Percentiles rank a stretch among this genome's conserved stretches.
Evolutionary conservation across 2,329 filamentous ascomycete genomes (phyloP).

Genomic region (Aspergillus sp.): DNA sequence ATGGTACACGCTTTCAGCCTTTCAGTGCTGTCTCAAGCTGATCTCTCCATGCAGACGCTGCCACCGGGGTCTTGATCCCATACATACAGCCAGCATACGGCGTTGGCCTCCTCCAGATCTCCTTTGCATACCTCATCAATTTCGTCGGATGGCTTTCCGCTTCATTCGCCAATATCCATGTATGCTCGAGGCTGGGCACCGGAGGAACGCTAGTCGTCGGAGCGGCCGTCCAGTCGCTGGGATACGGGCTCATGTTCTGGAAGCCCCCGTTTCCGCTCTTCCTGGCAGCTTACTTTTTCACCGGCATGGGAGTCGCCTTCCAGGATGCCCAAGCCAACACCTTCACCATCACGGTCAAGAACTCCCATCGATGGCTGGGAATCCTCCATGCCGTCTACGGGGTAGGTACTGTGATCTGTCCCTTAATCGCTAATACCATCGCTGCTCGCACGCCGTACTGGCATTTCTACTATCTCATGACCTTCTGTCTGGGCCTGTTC

Average conservation of each 20-base stretch:
- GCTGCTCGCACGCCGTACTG: slow-evolving; percentile 12
- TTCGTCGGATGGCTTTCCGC: slow-evolving; percentile 14
- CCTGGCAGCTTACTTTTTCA: slow-evolving; percentile 15
- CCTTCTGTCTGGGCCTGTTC: slow-evolving; percentile 7
- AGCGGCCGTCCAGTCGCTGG: slow-evolving; percentile 10
- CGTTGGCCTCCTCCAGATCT: slow-evolving; percentile 13
- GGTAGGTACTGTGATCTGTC: slow-evolving; percentile 12
- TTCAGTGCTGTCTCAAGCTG: too few species aligned
- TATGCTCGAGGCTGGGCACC: slow-evolving; percentile 14
- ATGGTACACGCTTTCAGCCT: slow-evolving; percentile 7
- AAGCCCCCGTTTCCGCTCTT: slow-evolving; percentile 13
- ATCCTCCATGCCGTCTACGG: slow-evolving; percentile 16
- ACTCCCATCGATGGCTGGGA: slow-evolving; percentile 15
- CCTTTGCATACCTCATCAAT: slow-evolving; percentile 15
- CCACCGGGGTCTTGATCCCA: slow-evolving; percentile 15
- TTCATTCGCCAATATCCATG: slow-evolving; percentile 16
- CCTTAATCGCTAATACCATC: slow-evolving; percentile 15
- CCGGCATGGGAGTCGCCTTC: slow-evolving; percentile 13
- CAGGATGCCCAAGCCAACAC: slow-evolving; percentile 15
- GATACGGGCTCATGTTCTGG: slow-evolving; percentile 16
- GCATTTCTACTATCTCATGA: slow-evolving; percentile 16
- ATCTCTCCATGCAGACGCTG: slow-evolving; percentile 13
- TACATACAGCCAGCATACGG: slow-evolving; percentile 15
- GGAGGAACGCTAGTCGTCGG: slow-evolving; percentile 15
- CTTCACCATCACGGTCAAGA: slow-evolving; percentile 14